Evolutionary conservation across 2,329 filamentous ascomycete genomes (phyloP), one percentile per base, ranked within the genome.

Genomic region (Cladosporium sp.): DNA sequence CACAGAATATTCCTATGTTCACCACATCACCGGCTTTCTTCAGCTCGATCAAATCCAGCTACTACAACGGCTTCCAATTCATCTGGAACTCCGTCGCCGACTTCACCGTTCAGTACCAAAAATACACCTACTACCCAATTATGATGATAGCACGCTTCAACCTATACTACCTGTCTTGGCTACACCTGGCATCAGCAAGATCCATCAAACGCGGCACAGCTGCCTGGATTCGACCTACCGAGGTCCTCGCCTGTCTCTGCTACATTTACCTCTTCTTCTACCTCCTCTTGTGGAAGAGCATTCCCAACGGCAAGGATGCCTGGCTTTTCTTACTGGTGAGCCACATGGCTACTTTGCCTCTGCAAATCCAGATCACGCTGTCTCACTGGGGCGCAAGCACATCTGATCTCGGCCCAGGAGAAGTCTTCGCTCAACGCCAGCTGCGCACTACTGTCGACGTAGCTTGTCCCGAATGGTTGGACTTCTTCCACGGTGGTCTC

Each of bases 361-460:
- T 97, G 59, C 93, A 97, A 76, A 86, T 94, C 13, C 93, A 97
- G 76, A 96, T 97, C 76, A 96, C 92, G 0, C 85, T 97, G 21
- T 95, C 91, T 2, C 93, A 97, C 78, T 97, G 96, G 51, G 69
- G 91, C 70, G 97, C 96, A 93, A 94, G 91, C 71, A 97, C 93
- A 0, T 86, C 91, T 13, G 92, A 97, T 72, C 83, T 97, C 14
- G 93, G 93, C 0, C 88, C 90, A 1, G 83, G 89, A 60, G 93
- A 97, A 76, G 95, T 91, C 0, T 97, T 97, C 76, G 88, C 93
- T 0, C 92, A 96, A 78, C 91, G 89, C 77, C 95, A 96, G 89
- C 83, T 97, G 54, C 89, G 93, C 70, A 97, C 93, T 16, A 64
- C 63, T 16, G 53, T 64, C 39, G 51, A 60, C 34, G 57, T 65